Conservation (phyloP, 1,284 basidiomycete genomes). For the Tilletia setariae region DNA sequence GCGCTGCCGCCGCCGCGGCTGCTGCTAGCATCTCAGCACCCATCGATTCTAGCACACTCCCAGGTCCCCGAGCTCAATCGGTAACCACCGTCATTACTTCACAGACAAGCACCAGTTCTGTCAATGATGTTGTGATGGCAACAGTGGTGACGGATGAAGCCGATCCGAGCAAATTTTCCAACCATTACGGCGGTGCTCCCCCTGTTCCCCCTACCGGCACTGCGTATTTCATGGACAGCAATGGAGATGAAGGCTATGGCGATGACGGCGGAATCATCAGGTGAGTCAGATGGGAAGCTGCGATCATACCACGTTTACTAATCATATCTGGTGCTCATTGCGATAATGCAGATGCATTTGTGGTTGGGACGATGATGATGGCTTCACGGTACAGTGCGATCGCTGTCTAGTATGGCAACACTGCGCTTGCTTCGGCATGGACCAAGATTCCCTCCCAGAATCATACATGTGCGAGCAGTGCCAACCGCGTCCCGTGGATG, state of each 20-base stretch:
- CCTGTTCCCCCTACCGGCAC: too few species aligned
- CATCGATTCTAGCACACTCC: not conserved
- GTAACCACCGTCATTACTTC: too few species aligned
- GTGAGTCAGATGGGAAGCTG: not conserved
- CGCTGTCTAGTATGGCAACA: slow-evolving; percentile 85
- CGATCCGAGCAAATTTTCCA: too few species aligned
- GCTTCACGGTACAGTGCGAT: slow-evolving; percentile 89
- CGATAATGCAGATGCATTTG: slow-evolving; percentile 67
- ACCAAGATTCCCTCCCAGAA: slow-evolving; percentile 66
- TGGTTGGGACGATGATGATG: slow-evolving; percentile 71
- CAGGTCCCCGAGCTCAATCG: too few species aligned
- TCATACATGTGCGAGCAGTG: slow-evolving; percentile 57
- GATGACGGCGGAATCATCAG: slow-evolving; percentile 28
- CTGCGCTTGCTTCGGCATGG: slow-evolving; percentile 71
- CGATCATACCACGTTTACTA: not conserved
- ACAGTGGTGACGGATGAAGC: too few species aligned
- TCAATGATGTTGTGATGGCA: too few species aligned
- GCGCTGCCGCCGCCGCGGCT: not conserved
- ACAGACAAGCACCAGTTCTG: too few species aligned
- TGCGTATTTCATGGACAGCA: not conserved
- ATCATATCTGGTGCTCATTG: not conserved
- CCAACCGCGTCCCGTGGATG: slow-evolving; percentile 48
- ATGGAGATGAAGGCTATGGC: slow-evolving; percentile 17
- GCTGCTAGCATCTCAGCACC: not conserved
- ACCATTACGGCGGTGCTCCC: too few species aligned